Percentiles rank a stretch among this genome's conserved stretches.
phyloP scores from a whole-genome alignment of 352 stramenopile species.

The Globisporangium nodosum region DNA sequence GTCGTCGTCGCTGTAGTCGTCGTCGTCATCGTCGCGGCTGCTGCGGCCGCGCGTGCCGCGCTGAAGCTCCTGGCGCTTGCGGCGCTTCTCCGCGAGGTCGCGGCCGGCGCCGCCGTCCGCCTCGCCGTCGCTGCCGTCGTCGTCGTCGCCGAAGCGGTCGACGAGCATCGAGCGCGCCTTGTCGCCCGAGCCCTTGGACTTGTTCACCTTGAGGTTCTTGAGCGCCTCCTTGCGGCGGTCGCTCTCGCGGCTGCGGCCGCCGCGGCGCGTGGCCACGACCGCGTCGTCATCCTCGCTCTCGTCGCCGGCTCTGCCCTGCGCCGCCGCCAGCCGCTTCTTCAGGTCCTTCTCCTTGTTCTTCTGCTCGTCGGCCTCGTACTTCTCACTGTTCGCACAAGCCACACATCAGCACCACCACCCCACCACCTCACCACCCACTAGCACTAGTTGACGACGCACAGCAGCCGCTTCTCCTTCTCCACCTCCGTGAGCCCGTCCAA shows the following conservation, averaged over 20 bases:
- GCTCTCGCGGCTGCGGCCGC: constrained; percentile 52
- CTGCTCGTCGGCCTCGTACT: constrained; percentile 80
- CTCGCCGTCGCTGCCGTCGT: constrained; percentile 36
- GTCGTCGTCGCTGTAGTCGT: constrained; percentile 36
- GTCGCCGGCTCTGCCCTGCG: constrained; percentile 37
- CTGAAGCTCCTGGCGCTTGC: constrained; percentile 65
- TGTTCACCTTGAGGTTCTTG: constrained; percentile 73
- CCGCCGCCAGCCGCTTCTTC: constrained; percentile 70
- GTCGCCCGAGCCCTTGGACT: constrained; percentile 44
- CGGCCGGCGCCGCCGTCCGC: constrained; percentile 25
- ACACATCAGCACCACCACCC: neutral
- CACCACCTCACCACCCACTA: neutral
- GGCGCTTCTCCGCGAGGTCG: constrained; percentile 70
- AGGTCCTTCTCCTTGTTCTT: constrained; percentile 79
- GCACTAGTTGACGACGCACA: constrained; percentile 26
- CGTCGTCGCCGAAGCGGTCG: constrained; percentile 61
- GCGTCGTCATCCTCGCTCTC: constrained; percentile 45
- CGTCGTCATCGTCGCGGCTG: constrained; percentile 34
- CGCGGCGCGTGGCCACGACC: constrained; percentile 37
- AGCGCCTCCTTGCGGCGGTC: constrained; percentile 77
- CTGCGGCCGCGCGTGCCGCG: constrained; percentile 23
- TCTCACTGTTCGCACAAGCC: constrained; percentile 34
- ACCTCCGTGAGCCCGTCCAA: constrained; percentile 71
- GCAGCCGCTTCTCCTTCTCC: constrained; percentile 80
- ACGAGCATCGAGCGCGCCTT: constrained; percentile 75